Percentiles rank a stretch among this genome's conserved stretches.
These are phyloP conservation scores for rapeseed (Brassica napus) DNA, from an alignment of 345 rosid species.

Conservation along the genomic window Da-Ae NC_063436.1:9168501-9169000, in stretches of 20 bases:
- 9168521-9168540: neutral
- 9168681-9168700: neutral
- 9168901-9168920: neutral
- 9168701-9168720: neutral
- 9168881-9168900: neutral
- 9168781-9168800: neutral
- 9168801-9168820: neutral
- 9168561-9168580: neutral
- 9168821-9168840: neutral
- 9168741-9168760: neutral
- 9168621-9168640: slow-evolving; percentile 74
- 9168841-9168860: neutral
- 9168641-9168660: slow-evolving; percentile 86
- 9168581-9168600: slow-evolving; percentile 62
- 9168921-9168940: neutral
- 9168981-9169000: neutral
- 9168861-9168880: neutral
- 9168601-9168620: slow-evolving; percentile 86
- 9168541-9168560: neutral
- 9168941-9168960: neutral
- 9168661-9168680: slow-evolving; percentile 64
- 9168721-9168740: neutral
- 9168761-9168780: neutral
- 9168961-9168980: neutral
- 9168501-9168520: neutral